Percentiles rank a stretch among this genome's conserved stretches.
phyloP scores from a whole-genome alignment of 345 rosid species.

The Excoecaria agallocha region DNA sequence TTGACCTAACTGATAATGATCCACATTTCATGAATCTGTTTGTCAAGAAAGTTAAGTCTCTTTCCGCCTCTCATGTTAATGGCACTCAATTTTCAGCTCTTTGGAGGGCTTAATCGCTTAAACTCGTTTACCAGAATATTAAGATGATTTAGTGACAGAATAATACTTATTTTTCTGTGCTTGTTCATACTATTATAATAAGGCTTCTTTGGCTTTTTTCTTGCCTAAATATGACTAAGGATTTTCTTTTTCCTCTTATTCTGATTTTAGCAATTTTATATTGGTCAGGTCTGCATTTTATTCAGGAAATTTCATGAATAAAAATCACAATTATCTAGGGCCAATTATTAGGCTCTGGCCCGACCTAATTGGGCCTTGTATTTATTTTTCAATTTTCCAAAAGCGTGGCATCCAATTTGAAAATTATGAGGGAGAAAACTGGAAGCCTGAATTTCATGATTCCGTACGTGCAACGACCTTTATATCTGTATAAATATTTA shows the following conservation, averaged over 20 bases:
- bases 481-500: neutral
- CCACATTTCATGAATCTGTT: constrained; percentile 24
- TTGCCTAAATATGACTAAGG: too few relatives aligned
- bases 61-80: constrained; percentile 11
- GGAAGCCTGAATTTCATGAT: neutral
- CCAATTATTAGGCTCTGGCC: too few relatives aligned
- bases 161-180: too few relatives aligned
- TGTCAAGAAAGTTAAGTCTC: constrained; percentile 28
- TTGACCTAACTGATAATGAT: constrained; percentile 25
- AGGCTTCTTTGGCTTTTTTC: too few relatives aligned
- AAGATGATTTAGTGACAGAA: neutral
- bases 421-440: neutral
- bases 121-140: constrained; percentile 9
- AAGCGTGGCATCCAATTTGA: neutral
- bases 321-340: too few relatives aligned
- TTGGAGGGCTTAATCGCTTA: neutral
- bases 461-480: neutral
- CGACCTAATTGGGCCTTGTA: too few relatives aligned
- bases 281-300: too few relatives aligned
- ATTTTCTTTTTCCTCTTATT: too few relatives aligned
- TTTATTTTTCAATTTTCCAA: neutral
- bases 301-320: too few relatives aligned
- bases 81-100: constrained; percentile 4
- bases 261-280: too few relatives aligned
- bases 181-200: too few relatives aligned